phyloP scores from a whole-genome alignment of 352 stramenopile genomes.

The Globisporangium echinulatum region DNA sequence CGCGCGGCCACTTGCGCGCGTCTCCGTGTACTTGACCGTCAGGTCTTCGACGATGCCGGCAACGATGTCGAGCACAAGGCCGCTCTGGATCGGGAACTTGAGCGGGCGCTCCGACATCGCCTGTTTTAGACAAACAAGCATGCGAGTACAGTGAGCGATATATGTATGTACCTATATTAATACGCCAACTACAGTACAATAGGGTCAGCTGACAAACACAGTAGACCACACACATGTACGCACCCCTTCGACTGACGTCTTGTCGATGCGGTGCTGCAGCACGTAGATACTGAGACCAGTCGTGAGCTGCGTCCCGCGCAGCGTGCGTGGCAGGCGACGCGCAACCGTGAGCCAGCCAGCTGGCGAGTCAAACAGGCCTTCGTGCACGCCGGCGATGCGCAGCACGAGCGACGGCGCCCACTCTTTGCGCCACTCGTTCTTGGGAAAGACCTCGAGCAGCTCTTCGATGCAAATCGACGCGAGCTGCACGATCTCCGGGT shows the following conservation, averaged over 20 bases:
- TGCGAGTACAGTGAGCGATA: neutral
- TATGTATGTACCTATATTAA: too few relatives aligned
- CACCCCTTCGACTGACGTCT: constrained; percentile 36
- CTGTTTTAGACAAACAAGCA: constrained; percentile 12
- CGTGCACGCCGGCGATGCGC: constrained; percentile 63
- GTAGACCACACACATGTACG: neutral
- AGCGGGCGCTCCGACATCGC: constrained; percentile 54
- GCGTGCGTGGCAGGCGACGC: constrained; percentile 61
- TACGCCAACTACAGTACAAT: too few relatives aligned
- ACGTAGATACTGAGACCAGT: constrained; percentile 75
- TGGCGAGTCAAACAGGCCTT: constrained; percentile 76
- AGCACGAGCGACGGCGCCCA: constrained; percentile 72
- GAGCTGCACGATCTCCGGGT: constrained; percentile 70
- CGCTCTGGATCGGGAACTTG: constrained; percentile 75
- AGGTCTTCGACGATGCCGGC: constrained; percentile 72
- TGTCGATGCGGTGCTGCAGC: constrained; percentile 75
- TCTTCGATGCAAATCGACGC: constrained; percentile 77
- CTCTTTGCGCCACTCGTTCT: constrained; percentile 62
- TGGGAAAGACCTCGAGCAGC: constrained; percentile 66
- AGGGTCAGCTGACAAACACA: too few relatives aligned
- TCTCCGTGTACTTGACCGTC: constrained; percentile 63
- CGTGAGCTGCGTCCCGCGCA: constrained; percentile 67
- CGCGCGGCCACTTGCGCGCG: constrained; percentile 23
- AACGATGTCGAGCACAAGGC: constrained; percentile 74
- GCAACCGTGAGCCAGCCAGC: constrained; percentile 69